Evolutionary conservation across 257 asterid species (phyloP).

Genomic region (Mentha longifolia): DNA sequence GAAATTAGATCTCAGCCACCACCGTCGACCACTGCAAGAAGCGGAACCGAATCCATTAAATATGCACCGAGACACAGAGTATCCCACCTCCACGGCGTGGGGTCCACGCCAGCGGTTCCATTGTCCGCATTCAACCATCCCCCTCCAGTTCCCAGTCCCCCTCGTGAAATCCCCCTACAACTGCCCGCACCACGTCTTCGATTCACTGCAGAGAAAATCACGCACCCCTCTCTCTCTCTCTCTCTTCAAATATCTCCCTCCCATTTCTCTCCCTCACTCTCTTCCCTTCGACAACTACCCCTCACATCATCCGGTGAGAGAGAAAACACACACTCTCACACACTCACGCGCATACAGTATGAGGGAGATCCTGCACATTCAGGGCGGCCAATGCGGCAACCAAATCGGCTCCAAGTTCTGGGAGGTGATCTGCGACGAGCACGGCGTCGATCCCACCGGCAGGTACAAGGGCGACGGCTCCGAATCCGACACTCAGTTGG

Average conservation of each 20-base stretch:
- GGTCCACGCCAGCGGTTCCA: slow-evolving; percentile 41
- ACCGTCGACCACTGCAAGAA: slow-evolving; percentile 10
- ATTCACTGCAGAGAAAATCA: slow-evolving; percentile 38
- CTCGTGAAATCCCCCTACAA: slow-evolving; percentile 15
- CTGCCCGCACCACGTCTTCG: slow-evolving; percentile 14
- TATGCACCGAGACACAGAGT: slow-evolving; percentile 20
- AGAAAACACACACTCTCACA: background rate
- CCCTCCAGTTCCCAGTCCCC: slow-evolving; percentile 44
- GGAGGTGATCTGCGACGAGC: slow-evolving; percentile 93
- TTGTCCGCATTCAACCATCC: slow-evolving; percentile 38
- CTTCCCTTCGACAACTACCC: slow-evolving; percentile 28
- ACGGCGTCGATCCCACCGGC: slow-evolving; percentile 77
- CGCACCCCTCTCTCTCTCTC: slow-evolving; percentile 26
- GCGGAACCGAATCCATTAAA: background rate
- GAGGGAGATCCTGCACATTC: slow-evolving; percentile 89
- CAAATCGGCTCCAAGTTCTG: slow-evolving; percentile 95
- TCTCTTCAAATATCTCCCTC: slow-evolving; percentile 46
- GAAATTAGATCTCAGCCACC: slow-evolving; percentile 1
- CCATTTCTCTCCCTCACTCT: slow-evolving; percentile 18
- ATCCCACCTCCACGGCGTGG: slow-evolving; percentile 28
- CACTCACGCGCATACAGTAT: background rate
- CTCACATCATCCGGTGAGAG: background rate
- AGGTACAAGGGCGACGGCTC: slow-evolving; percentile 62
- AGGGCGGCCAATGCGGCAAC: slow-evolving; percentile 96
- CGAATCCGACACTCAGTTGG: slow-evolving; percentile 56